phyloP scores from a whole-genome alignment of 495 filamentous ascomycete species.

The Amorphotheca resinae region DNA sequence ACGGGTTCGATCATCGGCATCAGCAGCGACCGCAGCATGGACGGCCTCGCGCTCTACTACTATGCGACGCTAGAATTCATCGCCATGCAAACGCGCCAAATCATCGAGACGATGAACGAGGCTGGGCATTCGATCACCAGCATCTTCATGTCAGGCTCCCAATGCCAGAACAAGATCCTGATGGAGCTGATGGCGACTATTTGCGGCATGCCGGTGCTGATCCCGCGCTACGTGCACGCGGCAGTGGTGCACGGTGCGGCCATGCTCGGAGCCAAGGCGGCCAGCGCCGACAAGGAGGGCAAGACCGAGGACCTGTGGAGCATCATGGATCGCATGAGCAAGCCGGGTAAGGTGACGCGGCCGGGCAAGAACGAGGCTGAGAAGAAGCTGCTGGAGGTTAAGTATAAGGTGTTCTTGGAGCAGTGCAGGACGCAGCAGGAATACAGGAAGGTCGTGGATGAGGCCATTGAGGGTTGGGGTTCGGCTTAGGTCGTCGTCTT shows the following conservation, averaged over 20 bases:
- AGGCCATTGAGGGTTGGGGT: slow-evolving; percentile 42
- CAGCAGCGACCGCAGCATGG: slow-evolving; percentile 68
- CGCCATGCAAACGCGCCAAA: slow-evolving; percentile 88
- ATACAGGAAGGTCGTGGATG: slow-evolving; percentile 57
- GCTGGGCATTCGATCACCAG: slow-evolving; percentile 72
- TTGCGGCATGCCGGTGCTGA: slow-evolving; percentile 81
- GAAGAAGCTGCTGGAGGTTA: slow-evolving; percentile 67
- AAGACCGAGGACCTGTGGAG: slow-evolving; percentile 79
- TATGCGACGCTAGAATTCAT: slow-evolving; percentile 96
- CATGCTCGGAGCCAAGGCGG: slow-evolving; percentile 94
- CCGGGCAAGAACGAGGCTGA: slow-evolving; percentile 56
- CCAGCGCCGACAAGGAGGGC: slow-evolving; percentile 59
- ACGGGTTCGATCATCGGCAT: slow-evolving; percentile 77
- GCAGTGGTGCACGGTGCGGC: slow-evolving; percentile 95
- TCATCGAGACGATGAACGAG: slow-evolving; percentile 83
- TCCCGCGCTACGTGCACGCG: slow-evolving; percentile 83
- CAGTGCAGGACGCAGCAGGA: slow-evolving; percentile 63
- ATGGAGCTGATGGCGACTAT: slow-evolving; percentile 84
- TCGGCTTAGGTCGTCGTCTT: background rate
- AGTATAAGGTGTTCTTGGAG: slow-evolving; percentile 77
- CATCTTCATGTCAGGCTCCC: slow-evolving; percentile 96
- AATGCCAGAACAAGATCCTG: slow-evolving; percentile 89
- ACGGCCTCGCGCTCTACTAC: slow-evolving; percentile 81
- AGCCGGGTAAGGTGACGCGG: slow-evolving; percentile 72
- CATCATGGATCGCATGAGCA: slow-evolving; percentile 96